Evolutionary conservation across 176 grass and related monocot species (phyloP), one percentile per base, ranked within the genome.

Genomic region (Raddia guianensis): DNA sequence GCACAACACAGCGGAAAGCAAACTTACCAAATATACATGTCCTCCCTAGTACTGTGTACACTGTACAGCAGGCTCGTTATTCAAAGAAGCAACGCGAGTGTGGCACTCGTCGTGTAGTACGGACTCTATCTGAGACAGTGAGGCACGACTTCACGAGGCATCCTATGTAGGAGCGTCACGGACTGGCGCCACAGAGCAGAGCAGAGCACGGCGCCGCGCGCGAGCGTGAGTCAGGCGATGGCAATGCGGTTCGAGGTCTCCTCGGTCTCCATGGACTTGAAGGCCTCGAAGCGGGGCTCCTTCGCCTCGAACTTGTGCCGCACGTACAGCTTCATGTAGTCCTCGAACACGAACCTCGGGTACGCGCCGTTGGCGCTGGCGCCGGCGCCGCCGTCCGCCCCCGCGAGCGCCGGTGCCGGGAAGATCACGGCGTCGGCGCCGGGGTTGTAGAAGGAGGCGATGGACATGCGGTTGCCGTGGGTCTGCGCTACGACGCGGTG

Each of bases 401-500:
- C 59, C 9, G 74, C 87, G 53, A 99, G 84, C 44, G 90, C 56
- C 34, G 92, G 92, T 49, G 90, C 92, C 0, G 96, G 96, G 84
- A 84, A 95, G 82, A 99, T 95, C 35, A 99, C 82, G 0, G 96
- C 88, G 20, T 99, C 90, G 45, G 63, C 19, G 37, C 90, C 86
- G 0, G 92, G 96, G 77, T 99, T 99, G 76, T 99, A 99, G 89
- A 99, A 99, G 3, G 92, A 95, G 1, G 90, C 92, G 68, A 99
- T 84, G 66, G 96, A 99, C 92, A 95, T 95, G 54, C 92, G 59
- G 82, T 95, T 90, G 1, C 96, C 92, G 47, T 95, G 84, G 0
- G 67, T 65, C 82, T 90, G 86, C 3, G 89, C 92, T 32, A 95
- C 84, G 56, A 95, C 96, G 18, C 92, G 75, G 84, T 99, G 92